A percentile compares a stretch with the other conserved stretches of the same genome.
Evolutionary conservation across 2,329 filamentous ascomycete species (phyloP).

Genomic region (Talaromyces sp.): DNA sequence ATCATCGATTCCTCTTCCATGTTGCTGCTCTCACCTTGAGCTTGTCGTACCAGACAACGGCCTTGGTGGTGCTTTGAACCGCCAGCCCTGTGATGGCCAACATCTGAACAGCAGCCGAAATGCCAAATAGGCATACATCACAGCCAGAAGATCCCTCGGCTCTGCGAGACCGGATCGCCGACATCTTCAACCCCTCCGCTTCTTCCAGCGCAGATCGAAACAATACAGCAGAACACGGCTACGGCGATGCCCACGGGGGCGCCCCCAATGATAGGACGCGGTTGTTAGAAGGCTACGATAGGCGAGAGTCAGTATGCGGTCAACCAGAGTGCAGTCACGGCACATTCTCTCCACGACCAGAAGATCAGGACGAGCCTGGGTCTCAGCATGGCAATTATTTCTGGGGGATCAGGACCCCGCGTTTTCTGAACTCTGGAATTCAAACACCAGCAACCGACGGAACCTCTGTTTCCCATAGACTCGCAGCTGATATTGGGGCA

Average conservation of each 20-base stretch:
- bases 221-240: background rate
- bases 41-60: background rate
- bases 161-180: slow-evolving; percentile 24
- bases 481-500: slow-evolving; percentile 69
- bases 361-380: slow-evolving; percentile 34
- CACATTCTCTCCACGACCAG: slow-evolving; percentile 67
- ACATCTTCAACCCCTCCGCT: slow-evolving; percentile 23
- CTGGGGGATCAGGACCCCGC: slow-evolving; percentile 14
- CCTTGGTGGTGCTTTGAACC: background rate
- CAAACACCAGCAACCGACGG: slow-evolving; percentile 51
- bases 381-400: slow-evolving; percentile 20
- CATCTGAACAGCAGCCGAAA: background rate
- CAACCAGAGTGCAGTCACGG: slow-evolving; percentile 60
- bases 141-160: slow-evolving; percentile 4
- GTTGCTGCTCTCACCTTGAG: background rate
- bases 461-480: slow-evolving; percentile 65
- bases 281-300: slow-evolving; percentile 36
- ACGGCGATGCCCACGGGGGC: background rate
- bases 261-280: slow-evolving; percentile 25
- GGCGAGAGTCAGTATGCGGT: slow-evolving; percentile 31
- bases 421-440: slow-evolving; percentile 13
- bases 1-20: background rate
- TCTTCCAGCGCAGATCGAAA: slow-evolving; percentile 10
- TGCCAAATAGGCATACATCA: slow-evolving; percentile 5
- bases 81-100: background rate